Conservation (phyloP, 495 filamentous ascomycete genomes). For the Xylaria grammica region DNA sequence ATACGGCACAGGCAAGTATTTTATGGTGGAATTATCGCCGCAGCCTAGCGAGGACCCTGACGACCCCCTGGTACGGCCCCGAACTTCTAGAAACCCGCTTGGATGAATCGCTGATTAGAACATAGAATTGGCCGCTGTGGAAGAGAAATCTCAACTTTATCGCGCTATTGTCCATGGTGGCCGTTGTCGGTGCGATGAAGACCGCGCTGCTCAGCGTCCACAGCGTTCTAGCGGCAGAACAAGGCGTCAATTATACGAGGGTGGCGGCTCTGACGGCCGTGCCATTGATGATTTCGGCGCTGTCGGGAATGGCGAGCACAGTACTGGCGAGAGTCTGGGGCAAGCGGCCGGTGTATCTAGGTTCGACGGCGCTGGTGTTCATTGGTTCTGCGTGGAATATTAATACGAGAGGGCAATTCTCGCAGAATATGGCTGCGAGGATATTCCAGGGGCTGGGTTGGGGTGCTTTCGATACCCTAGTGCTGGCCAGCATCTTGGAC, state of each 20-base stretch:
- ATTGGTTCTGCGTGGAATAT: constrained; percentile 55
- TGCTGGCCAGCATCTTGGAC: constrained; percentile 53
- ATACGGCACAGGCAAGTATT: constrained; percentile 50
- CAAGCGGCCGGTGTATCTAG: constrained; percentile 54
- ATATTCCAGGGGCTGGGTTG: constrained; percentile 59
- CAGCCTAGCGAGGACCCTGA: constrained; percentile 54
- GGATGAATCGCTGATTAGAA: neutral
- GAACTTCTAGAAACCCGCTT: neutral
- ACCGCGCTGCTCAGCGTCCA: constrained; percentile 56
- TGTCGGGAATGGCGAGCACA: constrained; percentile 47
- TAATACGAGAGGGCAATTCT: constrained; percentile 44
- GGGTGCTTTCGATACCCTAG: constrained; percentile 57
- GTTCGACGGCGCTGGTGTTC: constrained; percentile 48
- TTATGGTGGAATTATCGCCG: constrained; percentile 52
- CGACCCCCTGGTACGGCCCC: constrained; percentile 52
- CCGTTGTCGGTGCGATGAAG: constrained; percentile 52
- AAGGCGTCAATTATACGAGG: constrained; percentile 49
- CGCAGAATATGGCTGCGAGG: constrained; percentile 53
- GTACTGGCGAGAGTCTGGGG: constrained; percentile 49
- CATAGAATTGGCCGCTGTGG: constrained; percentile 56
- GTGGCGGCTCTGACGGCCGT: constrained; percentile 53
- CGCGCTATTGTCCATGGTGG: constrained; percentile 48
- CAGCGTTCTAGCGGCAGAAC: constrained; percentile 44
- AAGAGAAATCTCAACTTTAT: constrained; percentile 53
- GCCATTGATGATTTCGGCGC: constrained; percentile 52